Base-by-base conservation (phyloP, 179 eudicot genomes). In the Spergularia azorica region DNA sequence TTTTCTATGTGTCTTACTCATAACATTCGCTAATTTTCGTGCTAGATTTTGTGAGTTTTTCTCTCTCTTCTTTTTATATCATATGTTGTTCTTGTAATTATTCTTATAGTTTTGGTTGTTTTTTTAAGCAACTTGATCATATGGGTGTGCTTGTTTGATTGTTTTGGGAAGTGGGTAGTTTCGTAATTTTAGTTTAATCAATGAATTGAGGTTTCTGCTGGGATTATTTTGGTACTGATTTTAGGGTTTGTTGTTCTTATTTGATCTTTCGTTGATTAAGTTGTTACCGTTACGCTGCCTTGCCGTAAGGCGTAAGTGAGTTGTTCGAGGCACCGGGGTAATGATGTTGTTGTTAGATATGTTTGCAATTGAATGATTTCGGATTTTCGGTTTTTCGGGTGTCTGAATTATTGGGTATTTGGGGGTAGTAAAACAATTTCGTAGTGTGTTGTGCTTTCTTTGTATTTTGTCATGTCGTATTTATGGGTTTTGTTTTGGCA, bases 91-190 rank as follows among this genome's bases (percentile, higher is more conserved):
- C 12, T 36, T 55, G 21, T 21, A 26, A 6, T 51, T 51, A 3
- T 32, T 16, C 4, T 21, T 43, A 43, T 21, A n/a, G 15, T 55
- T 20, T n/a, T 7, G 43, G 56, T 67, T 48, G 16, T 64, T 17
- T 50, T 10, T n/a, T 52, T 70, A 14, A 48, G 74, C 46, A 71
- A 70, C 36, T 70, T 52, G 63, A 55, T 52, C 10, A 67, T 3
- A 54, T 14, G 63, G 63, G 74, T 71, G 11, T 55, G 63, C 63
- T 16, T 71, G 16, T 55, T 54, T 56, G 4, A 21, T 52, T 52
- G 59, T 70, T 55, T 26, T 52, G 46, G 7, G 15, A 70, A 70
- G 16, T 55, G 51, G 62, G 63, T 55, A 71, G 21, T 3, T 13
- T 18, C 10, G 51, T 6, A 16, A 51, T 51, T 12, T 21, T 70